Evolutionary conservation across 164 flowering plant genomes (phyloP), one percentile per base, ranked within the genome.

Genomic region (Piper longum): DNA sequence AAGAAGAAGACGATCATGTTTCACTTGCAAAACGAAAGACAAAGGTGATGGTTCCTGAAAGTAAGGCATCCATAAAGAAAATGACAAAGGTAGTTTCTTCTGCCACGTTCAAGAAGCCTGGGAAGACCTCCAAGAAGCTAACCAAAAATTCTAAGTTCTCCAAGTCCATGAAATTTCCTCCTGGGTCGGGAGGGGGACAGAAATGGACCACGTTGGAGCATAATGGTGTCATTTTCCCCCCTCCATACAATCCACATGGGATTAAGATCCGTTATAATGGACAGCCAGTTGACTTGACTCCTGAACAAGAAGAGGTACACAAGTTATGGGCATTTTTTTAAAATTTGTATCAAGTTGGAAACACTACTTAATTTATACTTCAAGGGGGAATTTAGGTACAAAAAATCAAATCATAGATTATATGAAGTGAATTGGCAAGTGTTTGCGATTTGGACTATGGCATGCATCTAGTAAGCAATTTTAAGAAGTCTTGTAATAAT

Each of bases 211-310:
- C 91, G 41, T 78, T 95, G 80, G 87, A 70, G 68, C 99, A 95
- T 76, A 91, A 69, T 74, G 99, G 99, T 75, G 97, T 95, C 42
- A 95, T 95, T 64, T 91, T 95, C 64, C 97, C 99, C 11, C 96
- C 99, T 68, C 87, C 88, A 19, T 95, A 91, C 79, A 78, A 78
- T 72, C 84, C 96, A 67, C 99, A 95, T 75, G 91, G 89, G 14
- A 76, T 95, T 48, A 91, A 86, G 83, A 91, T 95, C 83, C 85
- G 85, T 19, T 91, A 95, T 77, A 84, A 91, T 56, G 88, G 89
- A 61, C 78, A 82, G 72, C 85, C 86, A 19, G 85, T 95, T 70
- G 84, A 86, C 70, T 73, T 95, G 68, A 91, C 91, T 69, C 89
- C 96, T 41, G 93, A 78, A 70, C 95, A 95, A 69, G 99, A 95